Evolutionary conservation across 306 rosid genomes (phyloP).

Genomic region (Parietaria judaica): DNA sequence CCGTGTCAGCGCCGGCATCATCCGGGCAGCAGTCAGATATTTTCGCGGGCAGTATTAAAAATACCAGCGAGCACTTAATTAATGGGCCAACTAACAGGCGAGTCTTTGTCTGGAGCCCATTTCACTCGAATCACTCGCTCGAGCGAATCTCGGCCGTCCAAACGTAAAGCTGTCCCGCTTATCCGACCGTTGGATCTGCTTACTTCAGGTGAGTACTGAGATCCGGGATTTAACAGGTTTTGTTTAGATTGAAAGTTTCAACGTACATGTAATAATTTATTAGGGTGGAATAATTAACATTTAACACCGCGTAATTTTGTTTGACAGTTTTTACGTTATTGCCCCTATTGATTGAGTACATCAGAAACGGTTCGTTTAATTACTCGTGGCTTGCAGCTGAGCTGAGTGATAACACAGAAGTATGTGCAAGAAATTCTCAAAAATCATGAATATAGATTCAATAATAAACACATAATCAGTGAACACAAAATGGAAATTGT

Average conservation of each 20-base stretch:
- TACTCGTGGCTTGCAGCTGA: no score
- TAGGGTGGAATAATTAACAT: no score
- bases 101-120: background rate
- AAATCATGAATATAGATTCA: no score
- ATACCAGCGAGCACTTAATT: background rate
- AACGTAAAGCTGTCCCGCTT: background rate
- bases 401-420: no score
- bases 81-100: slow-evolving; percentile 14
- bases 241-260: background rate
- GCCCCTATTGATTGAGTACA: background rate
- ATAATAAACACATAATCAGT: no score
- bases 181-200: background rate
- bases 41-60: slow-evolving; percentile 26
- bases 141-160: slow-evolving; percentile 12
- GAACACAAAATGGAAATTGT: no score
- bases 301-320: background rate
- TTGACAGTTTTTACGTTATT: background rate
- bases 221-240: background rate
- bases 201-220: background rate
- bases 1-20: slow-evolving; percentile 39
- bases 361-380: background rate
- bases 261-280: no score
- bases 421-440: no score
- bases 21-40: slow-evolving; percentile 57
- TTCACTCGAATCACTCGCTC: background rate